phyloP scores from a whole-genome alignment of 495 filamentous ascomycete genomes.

The Penicillium silybi region DNA sequence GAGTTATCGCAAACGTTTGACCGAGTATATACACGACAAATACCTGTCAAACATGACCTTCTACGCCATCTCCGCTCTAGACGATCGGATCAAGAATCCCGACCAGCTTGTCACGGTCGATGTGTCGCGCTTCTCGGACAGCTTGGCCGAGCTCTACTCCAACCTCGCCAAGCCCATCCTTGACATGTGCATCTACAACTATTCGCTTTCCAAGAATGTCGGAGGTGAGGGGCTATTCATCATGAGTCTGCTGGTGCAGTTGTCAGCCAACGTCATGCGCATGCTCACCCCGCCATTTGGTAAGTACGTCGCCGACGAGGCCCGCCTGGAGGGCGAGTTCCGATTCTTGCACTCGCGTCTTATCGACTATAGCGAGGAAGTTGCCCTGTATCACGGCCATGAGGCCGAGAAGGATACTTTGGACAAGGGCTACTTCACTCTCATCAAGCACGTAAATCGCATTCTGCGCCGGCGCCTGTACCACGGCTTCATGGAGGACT shows the following conservation, averaged over 20 bases:
- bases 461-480: constrained; percentile 86
- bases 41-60: constrained; percentile 97
- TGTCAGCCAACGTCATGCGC: constrained; percentile 91
- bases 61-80: constrained; percentile 90
- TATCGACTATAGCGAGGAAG: constrained; percentile 93
- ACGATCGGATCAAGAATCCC: constrained; percentile 97
- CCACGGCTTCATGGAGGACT: constrained; percentile 98
- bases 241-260: constrained; percentile 89
- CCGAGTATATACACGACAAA: constrained; percentile 85
- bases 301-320: constrained; percentile 96
- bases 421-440: constrained; percentile 96
- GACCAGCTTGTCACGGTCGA: constrained; percentile 97
- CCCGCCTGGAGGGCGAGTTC: constrained; percentile 91
- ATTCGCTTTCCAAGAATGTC: constrained; percentile 85
- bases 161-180: constrained; percentile 94
- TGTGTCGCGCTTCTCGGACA: constrained; percentile 93
- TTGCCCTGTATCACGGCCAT: constrained; percentile 89
- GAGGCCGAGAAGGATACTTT: constrained; percentile 95
- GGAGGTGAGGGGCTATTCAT: constrained; percentile 91
- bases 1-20: constrained; percentile 86
- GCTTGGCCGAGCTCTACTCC: constrained; percentile 89
- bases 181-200: constrained; percentile 96
- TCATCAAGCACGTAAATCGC: constrained; percentile 98
- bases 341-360: constrained; percentile 89
- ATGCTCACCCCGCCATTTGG: constrained; percentile 96